Conservation (phyloP, 495 filamentous ascomycete genomes). For the Pyrenula massariospora region DNA sequence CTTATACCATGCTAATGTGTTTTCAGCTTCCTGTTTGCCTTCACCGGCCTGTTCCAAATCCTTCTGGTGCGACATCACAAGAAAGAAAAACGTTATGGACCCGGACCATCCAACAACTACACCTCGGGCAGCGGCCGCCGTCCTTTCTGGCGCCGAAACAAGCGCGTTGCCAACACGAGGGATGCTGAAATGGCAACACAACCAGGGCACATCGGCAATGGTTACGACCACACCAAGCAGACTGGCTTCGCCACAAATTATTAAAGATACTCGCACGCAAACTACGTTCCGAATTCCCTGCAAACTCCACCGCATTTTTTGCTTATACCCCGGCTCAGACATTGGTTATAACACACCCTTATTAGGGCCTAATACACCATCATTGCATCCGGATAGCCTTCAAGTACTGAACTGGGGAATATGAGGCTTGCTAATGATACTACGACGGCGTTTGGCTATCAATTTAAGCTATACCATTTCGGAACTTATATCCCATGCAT, state of each 20-base stretch:
- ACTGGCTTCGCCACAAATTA: neutral
- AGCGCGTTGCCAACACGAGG: conserved; percentile 21
- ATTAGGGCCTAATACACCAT: neutral
- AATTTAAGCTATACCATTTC: too few species aligned
- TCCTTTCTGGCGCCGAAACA: conserved; percentile 38
- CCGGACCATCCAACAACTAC: conserved; percentile 66
- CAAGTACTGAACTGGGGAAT: neutral
- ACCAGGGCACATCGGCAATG: neutral
- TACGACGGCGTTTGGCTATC: neutral
- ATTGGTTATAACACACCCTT: neutral
- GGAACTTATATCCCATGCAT: too few species aligned
- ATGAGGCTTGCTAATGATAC: neutral
- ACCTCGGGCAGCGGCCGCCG: conserved; percentile 50
- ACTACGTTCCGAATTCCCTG: neutral
- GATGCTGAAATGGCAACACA: neutral
- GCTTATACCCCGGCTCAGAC: neutral
- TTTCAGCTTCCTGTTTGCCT: conserved; percentile 53
- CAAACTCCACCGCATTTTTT: neutral
- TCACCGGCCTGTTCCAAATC: conserved; percentile 52
- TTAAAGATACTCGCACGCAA: too few species aligned
- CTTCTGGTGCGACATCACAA: conserved; percentile 56
- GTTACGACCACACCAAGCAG: neutral
- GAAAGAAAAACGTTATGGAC: conserved; percentile 70
- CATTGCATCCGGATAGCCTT: neutral
- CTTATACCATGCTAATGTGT: neutral